Evolutionary conservation across 2,329 filamentous ascomycete genomes (phyloP).

Genomic region (Byssochlamys sp.): DNA sequence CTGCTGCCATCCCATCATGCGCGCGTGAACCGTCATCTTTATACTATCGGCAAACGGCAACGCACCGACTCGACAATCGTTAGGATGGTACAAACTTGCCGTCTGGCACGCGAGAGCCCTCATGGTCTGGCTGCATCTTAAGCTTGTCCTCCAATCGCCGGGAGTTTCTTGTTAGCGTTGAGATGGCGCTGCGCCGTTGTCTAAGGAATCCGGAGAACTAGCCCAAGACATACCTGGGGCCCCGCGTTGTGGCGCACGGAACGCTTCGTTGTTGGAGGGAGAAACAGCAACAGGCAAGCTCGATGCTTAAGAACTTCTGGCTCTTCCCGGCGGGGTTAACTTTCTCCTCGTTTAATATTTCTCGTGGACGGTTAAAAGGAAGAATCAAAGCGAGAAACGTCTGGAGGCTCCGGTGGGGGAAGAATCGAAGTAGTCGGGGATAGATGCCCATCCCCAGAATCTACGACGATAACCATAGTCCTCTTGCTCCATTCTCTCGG

Average conservation of each 20-base stretch:
- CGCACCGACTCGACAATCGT: not conserved
- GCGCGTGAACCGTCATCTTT: not conserved
- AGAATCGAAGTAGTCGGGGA: not conserved
- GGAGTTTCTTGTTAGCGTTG: not conserved
- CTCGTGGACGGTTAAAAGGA: not conserved
- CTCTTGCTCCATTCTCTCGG: not conserved
- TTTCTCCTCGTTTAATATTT: not conserved
- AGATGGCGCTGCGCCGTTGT: not conserved
- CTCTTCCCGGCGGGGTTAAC: not conserved
- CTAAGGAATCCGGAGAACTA: not conserved
- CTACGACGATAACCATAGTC: not conserved
- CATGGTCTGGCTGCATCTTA: not conserved
- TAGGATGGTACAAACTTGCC: not conserved
- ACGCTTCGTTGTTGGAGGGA: not conserved
- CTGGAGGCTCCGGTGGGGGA: not conserved
- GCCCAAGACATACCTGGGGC: not conserved
- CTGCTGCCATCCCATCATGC: not conserved
- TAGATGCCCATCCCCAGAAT: not conserved
- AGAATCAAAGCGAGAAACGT: not conserved
- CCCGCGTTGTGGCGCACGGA: not conserved
- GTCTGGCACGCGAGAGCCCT: not conserved
- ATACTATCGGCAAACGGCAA: not conserved
- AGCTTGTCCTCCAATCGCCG: not conserved
- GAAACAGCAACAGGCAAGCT: not conserved
- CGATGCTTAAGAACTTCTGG: not conserved